A percentile compares a stretch with the other conserved stretches of the same genome.
phyloP scores from a whole-genome alignment of 1,284 basidiomycete genomes.

The Vanrija humicola region DNA sequence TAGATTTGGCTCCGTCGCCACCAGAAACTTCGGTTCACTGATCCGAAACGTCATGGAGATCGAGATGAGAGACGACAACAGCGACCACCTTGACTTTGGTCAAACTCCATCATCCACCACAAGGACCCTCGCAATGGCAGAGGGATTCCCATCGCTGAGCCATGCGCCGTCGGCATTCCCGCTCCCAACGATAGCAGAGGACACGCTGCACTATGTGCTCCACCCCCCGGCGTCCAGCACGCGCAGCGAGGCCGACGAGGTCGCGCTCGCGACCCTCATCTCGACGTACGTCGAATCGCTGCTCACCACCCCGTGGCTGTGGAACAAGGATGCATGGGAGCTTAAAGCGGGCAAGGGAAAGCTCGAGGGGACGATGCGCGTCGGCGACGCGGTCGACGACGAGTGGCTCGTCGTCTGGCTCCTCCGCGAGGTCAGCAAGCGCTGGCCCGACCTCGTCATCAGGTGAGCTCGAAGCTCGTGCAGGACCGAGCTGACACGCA shows the following conservation, averaged over 20 bases:
- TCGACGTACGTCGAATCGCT: conserved; percentile 58
- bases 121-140: conserved; percentile 38
- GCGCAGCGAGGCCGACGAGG: conserved; percentile 55
- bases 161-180: conserved; percentile 35
- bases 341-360: conserved; percentile 58
- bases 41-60: no score
- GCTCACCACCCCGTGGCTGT: conserved; percentile 63
- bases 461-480: conserved; percentile 29
- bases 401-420: conserved; percentile 94
- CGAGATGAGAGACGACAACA: no score
- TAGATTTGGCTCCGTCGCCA: no score
- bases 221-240: conserved; percentile 57
- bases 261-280: conserved; percentile 67
- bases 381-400: conserved; percentile 91
- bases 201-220: conserved; percentile 71
- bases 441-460: conserved; percentile 72
- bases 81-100: no score
- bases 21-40: no score
- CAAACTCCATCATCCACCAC: background rate
- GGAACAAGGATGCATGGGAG: conserved; percentile 85
- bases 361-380: conserved; percentile 73
- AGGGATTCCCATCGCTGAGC: conserved; percentile 44
- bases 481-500: conserved; percentile 12
- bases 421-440: conserved; percentile 65
- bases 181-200: conserved; percentile 65